These are phyloP conservation scores for Glebionis coronaria DNA, from an alignment of 129 eudicot genomes.

Conservation along the genomic window DNA sequence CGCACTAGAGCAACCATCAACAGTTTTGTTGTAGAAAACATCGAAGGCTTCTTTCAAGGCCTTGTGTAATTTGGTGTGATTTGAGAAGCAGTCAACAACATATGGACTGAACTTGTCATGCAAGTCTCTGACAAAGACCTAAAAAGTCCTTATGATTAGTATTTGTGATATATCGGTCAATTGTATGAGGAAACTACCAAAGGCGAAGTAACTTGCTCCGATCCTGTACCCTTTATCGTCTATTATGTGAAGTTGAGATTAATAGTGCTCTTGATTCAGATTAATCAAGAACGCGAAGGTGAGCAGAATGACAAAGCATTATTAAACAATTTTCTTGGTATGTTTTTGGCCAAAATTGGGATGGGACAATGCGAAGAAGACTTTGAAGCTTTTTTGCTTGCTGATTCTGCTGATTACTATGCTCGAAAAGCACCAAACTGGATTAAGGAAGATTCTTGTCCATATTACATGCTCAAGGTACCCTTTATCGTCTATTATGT, in stretches of 20 bases:
- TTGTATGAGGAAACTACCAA: no score
- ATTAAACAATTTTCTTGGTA: constrained; percentile 60
- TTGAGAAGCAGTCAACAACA: no score
- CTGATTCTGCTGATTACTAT: constrained; percentile 69
- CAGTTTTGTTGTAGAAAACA: no score
- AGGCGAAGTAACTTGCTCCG: no score
- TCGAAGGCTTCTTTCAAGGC: no score
- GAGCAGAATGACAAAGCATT: constrained; percentile 78
- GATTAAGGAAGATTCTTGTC: constrained; percentile 86
- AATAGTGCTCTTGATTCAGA: constrained; percentile 32
- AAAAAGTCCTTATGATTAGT: no score
- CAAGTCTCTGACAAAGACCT: no score
- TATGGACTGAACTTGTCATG: no score
- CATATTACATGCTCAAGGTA: constrained; percentile 90
- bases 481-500: background rate
- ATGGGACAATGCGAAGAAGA: constrained; percentile 66
- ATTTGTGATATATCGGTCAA: no score
- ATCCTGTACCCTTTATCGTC: background rate
- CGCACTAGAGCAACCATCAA: no score
- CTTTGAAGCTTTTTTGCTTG: constrained; percentile 60
- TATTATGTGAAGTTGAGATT: background rate
- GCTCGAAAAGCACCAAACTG: constrained; percentile 80
- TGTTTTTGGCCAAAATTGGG: constrained; percentile 69
- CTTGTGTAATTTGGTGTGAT: no score
- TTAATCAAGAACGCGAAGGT: constrained; percentile 80